Evolutionary conservation across 106 monocot genomes (phyloP).

Genomic region (Phalaenopsis aphrodite): DNA sequence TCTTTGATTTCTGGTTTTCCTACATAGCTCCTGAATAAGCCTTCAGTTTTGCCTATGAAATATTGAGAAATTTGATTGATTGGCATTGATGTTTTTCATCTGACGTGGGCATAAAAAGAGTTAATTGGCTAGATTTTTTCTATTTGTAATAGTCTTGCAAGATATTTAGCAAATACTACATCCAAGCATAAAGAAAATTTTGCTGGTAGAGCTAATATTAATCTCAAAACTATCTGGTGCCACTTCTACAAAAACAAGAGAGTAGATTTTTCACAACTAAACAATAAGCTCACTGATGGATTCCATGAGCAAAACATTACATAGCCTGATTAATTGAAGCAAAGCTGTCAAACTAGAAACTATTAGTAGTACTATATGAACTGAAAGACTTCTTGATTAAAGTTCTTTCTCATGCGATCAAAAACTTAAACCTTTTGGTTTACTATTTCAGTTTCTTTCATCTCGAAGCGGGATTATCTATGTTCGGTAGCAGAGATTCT

Average conservation of each 20-base stretch:
- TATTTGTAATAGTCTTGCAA: too few species aligned
- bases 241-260: background rate
- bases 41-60: too few species aligned
- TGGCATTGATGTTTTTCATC: too few species aligned
- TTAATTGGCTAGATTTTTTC: too few species aligned
- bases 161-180: too few species aligned
- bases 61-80: too few species aligned
- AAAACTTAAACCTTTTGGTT: background rate
- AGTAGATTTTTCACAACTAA: background rate
- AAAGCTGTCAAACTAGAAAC: background rate
- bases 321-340: background rate
- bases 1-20: too few species aligned
- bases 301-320: background rate
- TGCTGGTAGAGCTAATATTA: background rate
- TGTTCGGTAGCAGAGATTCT: conserved; percentile 42
- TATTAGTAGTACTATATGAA: background rate
- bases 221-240: background rate
- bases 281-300: background rate
- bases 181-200: background rate
- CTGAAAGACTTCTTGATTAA: background rate
- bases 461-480: background rate
- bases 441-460: background rate
- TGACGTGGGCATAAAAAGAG: too few species aligned
- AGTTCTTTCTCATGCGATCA: background rate
- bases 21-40: too few species aligned